A percentile compares a stretch with the other conserved stretches of the same genome.
phyloP scores from a whole-genome alignment of 1,284 basidiomycete genomes.

The Ganoderma lingzhi region DNA sequence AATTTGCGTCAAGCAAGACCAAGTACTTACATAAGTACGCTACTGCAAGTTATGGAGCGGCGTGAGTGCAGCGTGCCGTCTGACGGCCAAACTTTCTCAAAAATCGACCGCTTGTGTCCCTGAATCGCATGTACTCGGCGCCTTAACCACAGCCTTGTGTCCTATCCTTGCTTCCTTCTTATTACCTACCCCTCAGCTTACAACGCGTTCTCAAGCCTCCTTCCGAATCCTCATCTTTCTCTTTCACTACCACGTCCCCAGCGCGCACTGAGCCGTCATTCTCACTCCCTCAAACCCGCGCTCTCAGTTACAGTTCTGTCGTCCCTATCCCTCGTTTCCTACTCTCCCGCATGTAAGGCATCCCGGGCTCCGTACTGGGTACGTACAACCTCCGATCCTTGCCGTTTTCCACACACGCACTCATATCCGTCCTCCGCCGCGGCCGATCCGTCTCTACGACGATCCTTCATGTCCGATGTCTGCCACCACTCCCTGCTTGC shows the following conservation, averaged over 20 bases:
- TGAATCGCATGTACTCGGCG: too few species aligned
- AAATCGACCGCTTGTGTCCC: background rate
- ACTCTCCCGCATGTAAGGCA: background rate
- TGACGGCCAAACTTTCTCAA: background rate
- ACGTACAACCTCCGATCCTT: background rate
- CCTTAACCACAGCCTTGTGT: too few species aligned
- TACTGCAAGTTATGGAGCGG: too few species aligned
- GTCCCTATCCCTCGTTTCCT: background rate
- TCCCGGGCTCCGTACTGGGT: background rate
- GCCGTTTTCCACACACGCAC: background rate
- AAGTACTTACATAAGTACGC: too few species aligned
- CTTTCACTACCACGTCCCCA: background rate
- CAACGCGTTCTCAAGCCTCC: background rate
- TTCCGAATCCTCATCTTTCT: background rate
- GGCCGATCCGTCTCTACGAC: constrained; percentile 1
- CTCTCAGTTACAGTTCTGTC: constrained; percentile 5
- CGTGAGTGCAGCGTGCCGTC: too few species aligned
- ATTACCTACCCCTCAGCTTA: background rate
- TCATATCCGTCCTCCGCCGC: background rate
- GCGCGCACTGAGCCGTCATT: background rate
- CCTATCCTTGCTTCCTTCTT: background rate
- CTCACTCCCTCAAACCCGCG: background rate
- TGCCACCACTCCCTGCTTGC: background rate
- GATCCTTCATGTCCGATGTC: constrained; percentile 4
- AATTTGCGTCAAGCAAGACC: too few species aligned